Conservation (phyloP, 2,329 filamentous ascomycete genomes). For the Fusarium sp. region DNA sequence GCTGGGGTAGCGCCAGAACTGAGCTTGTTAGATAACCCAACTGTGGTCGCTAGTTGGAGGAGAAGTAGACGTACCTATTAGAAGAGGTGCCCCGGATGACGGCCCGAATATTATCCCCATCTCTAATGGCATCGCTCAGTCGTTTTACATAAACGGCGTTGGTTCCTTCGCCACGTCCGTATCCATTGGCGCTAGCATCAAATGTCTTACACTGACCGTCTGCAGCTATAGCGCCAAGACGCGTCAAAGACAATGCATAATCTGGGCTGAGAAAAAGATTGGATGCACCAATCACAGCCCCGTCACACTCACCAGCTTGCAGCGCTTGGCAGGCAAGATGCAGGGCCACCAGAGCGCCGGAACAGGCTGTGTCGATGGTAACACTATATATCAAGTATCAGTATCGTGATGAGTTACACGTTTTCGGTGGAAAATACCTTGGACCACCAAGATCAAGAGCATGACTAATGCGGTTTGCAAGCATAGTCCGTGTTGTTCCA, state of each 20-base stretch:
- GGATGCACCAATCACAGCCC: constrained; percentile 49
- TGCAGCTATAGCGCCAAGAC: constrained; percentile 44
- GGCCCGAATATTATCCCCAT: constrained; percentile 62
- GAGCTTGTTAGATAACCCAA: constrained; percentile 13
- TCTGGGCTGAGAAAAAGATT: constrained; percentile 46
- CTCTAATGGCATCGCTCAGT: constrained; percentile 61
- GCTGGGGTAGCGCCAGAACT: constrained; percentile 60
- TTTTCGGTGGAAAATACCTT: constrained; percentile 29
- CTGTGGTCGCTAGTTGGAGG: constrained; percentile 38
- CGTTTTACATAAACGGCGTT: constrained; percentile 65
- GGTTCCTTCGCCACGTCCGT: constrained; percentile 68
- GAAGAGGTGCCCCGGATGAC: constrained; percentile 60
- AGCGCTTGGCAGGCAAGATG: constrained; percentile 54
- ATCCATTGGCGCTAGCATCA: constrained; percentile 61
- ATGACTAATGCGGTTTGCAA: constrained; percentile 43
- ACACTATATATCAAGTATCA: constrained; percentile 47
- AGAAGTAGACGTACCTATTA: constrained; percentile 51
- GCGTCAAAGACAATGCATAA: constrained; percentile 41
- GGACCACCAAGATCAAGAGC: constrained; percentile 42
- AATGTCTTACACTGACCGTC: constrained; percentile 57
- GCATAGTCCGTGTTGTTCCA: constrained; percentile 43
- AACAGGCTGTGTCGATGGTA: constrained; percentile 60
- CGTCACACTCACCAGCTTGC: constrained; percentile 47
- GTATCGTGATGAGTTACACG: not conserved
- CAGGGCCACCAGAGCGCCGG: constrained; percentile 56